These are phyloP conservation scores for Paramecium primaurelia DNA, from an alignment of 73 alveolate species.

Conservation along the genomic window DNA sequence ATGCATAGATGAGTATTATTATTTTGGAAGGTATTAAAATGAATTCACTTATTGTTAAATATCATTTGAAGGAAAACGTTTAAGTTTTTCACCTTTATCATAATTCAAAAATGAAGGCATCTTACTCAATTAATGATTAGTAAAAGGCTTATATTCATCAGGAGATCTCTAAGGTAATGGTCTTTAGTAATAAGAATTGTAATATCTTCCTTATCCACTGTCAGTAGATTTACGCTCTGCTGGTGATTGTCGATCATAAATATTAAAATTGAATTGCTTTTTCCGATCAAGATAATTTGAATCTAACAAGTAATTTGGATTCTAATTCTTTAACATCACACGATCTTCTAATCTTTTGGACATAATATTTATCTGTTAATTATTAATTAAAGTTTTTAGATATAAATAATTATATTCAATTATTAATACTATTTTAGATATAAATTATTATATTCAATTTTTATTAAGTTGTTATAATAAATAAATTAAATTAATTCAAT, in stretches of 20 bases:
- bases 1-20: background rate
- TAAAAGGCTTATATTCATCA: background rate
- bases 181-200: background rate
- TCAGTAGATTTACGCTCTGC: background rate
- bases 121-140: background rate
- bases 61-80: background rate
- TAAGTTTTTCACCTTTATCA: background rate
- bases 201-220: background rate
- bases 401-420: background rate
- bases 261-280: background rate
- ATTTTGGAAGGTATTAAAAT: background rate
- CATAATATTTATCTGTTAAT: background rate
- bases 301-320: background rate
- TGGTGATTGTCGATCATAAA: background rate
- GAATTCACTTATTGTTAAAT: background rate
- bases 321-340: background rate
- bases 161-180: background rate
- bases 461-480: too few relatives aligned
- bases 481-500: background rate
- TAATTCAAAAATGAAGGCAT: background rate
- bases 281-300: background rate
- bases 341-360: background rate
- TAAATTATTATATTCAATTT: background rate
- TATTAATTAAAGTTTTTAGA: background rate
- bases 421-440: background rate